Evolutionary conservation across 208 protist species (phyloP).

Genomic region (Histomonas meleagridis): DNA sequence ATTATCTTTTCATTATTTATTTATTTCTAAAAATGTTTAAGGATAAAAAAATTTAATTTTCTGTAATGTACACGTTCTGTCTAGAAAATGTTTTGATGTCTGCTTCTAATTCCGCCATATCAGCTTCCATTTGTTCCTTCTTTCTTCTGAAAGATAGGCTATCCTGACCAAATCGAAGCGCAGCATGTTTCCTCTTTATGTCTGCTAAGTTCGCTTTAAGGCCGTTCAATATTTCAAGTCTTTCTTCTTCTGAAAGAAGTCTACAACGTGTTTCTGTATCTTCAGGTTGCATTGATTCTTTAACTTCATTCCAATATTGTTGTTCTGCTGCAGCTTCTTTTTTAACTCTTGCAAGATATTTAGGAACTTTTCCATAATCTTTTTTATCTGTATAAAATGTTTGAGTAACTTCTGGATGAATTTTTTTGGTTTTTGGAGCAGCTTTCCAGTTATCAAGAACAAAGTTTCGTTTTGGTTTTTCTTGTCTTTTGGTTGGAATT

Average conservation of each 20-base stretch:
- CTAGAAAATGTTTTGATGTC: constrained; percentile 1
- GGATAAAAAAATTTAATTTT: too few species aligned
- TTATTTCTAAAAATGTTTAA: too few species aligned
- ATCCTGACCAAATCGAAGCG: neutral
- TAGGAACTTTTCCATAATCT: neutral
- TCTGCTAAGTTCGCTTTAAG: neutral
- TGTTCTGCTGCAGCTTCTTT: neutral
- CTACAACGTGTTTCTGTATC: constrained; percentile 6
- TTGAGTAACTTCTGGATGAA: constrained; percentile 9
- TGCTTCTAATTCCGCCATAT: neutral
- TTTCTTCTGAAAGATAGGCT: neutral
- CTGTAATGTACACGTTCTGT: constrained; percentile 25
- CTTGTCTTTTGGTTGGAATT: neutral
- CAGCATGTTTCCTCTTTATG: neutral
- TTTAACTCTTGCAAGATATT: neutral
- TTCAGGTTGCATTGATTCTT: neutral
- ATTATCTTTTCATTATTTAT: too few species aligned
- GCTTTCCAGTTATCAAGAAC: constrained; percentile 18
- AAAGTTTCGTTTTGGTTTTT: neutral
- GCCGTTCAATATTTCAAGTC: neutral
- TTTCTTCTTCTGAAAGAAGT: neutral
- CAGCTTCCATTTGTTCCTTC: constrained; percentile 23
- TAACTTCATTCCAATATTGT: neutral
- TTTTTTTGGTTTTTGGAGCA: neutral
- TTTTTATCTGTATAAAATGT: constrained; percentile 6